phyloP scores from a whole-genome alignment of 106 monocot species.

The Cymbidium sinense region DNA sequence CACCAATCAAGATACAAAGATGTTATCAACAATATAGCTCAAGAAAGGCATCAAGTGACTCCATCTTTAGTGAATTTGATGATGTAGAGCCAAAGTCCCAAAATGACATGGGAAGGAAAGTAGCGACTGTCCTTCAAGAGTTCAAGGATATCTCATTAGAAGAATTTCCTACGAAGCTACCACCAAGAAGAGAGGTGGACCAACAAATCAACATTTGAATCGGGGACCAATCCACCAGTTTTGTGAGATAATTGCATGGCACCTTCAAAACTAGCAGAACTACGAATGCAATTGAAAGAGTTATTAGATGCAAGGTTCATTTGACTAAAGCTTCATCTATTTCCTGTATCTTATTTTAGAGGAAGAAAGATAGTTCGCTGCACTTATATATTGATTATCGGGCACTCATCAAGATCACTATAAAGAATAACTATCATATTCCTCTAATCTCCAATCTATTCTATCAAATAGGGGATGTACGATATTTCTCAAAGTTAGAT shows the following conservation, averaged over 20 bases:
- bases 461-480: not conserved
- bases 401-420: not conserved
- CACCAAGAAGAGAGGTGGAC: not conserved
- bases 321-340: not conserved
- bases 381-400: not conserved
- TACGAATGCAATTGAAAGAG: not conserved
- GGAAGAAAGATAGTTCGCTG: not conserved
- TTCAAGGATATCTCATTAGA: not conserved
- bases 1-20: no score
- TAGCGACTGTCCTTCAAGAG: not conserved
- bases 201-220: not conserved
- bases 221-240: not conserved
- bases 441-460: not conserved
- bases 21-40: no score
- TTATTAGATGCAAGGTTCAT: not conserved
- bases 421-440: conserved; percentile 3
- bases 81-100: no score
- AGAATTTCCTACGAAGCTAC: not conserved
- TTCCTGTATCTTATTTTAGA: not conserved
- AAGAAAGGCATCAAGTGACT: no score
- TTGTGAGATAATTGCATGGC: not conserved
- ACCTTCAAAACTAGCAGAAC: not conserved
- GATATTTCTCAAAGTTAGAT: conserved; percentile 1
- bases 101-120: no score
- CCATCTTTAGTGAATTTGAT: no score